phyloP scores from a whole-genome alignment of 306 rosid species.

The Acacia confusa region DNA sequence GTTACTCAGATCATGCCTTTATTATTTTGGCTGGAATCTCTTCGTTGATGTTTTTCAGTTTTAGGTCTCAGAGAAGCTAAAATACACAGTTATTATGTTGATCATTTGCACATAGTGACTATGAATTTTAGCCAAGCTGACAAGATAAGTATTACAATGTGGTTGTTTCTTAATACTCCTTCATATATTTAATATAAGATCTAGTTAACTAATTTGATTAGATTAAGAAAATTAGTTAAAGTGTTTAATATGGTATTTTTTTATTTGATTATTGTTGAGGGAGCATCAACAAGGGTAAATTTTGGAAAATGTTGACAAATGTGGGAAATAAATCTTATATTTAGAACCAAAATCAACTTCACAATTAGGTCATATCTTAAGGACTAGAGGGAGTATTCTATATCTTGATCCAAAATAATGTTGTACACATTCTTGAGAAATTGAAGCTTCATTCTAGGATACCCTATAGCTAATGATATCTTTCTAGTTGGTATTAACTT shows the following conservation, averaged over 20 bases:
- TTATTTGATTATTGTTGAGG: no score
- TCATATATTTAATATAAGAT: no score
- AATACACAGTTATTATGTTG: neutral
- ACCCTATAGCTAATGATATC: neutral
- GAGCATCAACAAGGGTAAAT: no score
- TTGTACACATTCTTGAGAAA: neutral
- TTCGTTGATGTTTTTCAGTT: neutral
- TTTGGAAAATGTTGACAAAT: no score
- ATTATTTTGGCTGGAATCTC: neutral
- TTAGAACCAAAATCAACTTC: no score
- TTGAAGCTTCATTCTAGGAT: neutral
- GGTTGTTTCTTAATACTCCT: neutral
- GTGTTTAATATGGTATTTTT: no score
- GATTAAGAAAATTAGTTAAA: no score
- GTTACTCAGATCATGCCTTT: neutral
- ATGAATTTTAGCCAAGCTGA: neutral
- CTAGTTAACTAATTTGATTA: no score
- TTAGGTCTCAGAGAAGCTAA: neutral
- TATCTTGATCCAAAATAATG: neutral
- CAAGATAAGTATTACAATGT: neutral
- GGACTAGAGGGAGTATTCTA: no score
- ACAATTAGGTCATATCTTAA: neutral
- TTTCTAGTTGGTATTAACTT: neutral
- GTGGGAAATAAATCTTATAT: no score
- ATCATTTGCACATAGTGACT: neutral